Conservation (phyloP, 495 filamentous ascomycete genomes). For the Neurospora sp. region DNA sequence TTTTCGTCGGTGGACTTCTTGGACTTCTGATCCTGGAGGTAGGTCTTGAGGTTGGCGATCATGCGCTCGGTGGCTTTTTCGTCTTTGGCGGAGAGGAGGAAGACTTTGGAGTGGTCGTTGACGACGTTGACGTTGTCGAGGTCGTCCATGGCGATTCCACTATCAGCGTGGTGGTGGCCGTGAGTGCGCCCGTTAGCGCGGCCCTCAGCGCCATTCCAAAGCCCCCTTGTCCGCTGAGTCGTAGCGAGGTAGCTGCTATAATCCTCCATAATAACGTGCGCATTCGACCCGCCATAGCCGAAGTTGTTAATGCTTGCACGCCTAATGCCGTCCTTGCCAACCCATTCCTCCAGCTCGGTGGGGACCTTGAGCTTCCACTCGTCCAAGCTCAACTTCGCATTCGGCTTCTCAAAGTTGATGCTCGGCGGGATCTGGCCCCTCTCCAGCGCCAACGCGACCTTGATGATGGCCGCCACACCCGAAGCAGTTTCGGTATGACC, state of each 20-base stretch:
- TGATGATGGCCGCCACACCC: slow-evolving; percentile 38
- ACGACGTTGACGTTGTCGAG: not conserved
- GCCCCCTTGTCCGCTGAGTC: not conserved
- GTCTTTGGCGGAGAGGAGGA: slow-evolving; percentile 18
- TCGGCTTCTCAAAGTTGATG: slow-evolving; percentile 32
- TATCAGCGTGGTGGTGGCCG: not conserved
- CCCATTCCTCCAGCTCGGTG: slow-evolving; percentile 13
- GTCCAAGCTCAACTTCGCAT: slow-evolving; percentile 27
- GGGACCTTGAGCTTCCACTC: slow-evolving; percentile 29
- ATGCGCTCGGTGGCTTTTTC: slow-evolving; percentile 12
- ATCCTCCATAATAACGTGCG: slow-evolving; percentile 16
- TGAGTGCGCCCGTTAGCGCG: slow-evolving; percentile 1
- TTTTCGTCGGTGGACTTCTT: slow-evolving; percentile 4
- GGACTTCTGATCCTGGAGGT: slow-evolving; percentile 1
- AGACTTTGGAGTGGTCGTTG: slow-evolving; percentile 1
- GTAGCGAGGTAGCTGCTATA: not conserved
- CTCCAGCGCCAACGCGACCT: slow-evolving; percentile 29
- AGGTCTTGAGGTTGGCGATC: slow-evolving; percentile 10
- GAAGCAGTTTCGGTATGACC: slow-evolving; percentile 33
- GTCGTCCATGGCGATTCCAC: not conserved
- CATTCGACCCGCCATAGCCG: slow-evolving; percentile 18
- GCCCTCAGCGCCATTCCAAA: slow-evolving; percentile 2
- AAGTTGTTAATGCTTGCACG: slow-evolving; percentile 16
- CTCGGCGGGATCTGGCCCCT: slow-evolving; percentile 33
- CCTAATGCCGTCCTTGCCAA: slow-evolving; percentile 4